Evolutionary conservation across 495 filamentous ascomycete genomes (phyloP), one percentile per base, ranked within the genome.

Genomic region (Xylaria sp.): DNA sequence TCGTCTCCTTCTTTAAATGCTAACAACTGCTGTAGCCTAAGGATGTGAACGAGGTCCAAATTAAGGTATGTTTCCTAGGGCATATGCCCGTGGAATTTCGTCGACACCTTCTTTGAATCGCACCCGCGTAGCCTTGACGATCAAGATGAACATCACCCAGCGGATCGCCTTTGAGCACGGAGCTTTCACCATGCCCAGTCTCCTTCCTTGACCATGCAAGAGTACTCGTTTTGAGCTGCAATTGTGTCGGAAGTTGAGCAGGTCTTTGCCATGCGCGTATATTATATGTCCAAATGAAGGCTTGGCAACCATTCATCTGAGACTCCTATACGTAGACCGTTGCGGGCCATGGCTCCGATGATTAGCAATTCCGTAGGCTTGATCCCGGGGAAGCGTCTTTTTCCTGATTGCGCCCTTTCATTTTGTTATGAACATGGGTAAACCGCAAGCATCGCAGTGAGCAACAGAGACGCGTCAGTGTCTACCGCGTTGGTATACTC

Each of bases 31-130:
- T 50, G 19, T 73, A 98, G 94, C 96, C 96, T 79, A 87, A 88
- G 84, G 96, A 99, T 91, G 93, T 99, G 82, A 92, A 88, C 85
- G 96, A 98, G 86, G 84, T 79, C 82, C 92, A 93, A 90, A 94
- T 99, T 86, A 98, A 98, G 97, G 96, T 99, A 99, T 94, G 96
- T 98, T 93, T 90, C 92, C 86, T 83, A 85, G 82, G 85, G 82
- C 79, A 71, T 71, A 79, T 72, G 83, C 84, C 84, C 82, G 80
- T 79, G 82, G 85, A 85, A 79, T 88, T 84, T 84, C 74, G 79
- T 87, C 85, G 86, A 84, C 81, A 80, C 79, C 77, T 82, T 79
- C 76, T 80, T 77, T 83, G 71, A 79, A 77, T 73, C 75, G 71
- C 75, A 71, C 74, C 61, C 79, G 80, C 80, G 68, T 81, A 80